Conservation (phyloP, 352 stramenopile species). For the Globisporangium megalacanthum region DNA sequence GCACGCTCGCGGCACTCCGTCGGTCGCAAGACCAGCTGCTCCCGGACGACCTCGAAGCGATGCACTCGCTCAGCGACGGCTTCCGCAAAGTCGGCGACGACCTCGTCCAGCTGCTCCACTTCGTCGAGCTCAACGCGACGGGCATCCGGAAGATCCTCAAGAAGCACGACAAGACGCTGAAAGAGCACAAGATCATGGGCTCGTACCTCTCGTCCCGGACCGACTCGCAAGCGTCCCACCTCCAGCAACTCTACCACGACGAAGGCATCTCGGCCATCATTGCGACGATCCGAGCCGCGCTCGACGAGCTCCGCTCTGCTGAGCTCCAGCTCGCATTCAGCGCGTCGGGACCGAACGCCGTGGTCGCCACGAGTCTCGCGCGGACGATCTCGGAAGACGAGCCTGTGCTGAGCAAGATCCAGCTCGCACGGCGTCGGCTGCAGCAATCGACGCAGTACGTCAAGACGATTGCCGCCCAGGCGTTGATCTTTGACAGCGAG, state of each 20-base stretch:
- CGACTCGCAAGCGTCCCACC: constrained; percentile 75
- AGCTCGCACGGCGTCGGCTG: constrained; percentile 51
- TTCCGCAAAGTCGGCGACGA: constrained; percentile 72
- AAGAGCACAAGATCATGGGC: constrained; percentile 82
- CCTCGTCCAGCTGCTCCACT: constrained; percentile 76
- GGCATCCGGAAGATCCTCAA: constrained; percentile 89
- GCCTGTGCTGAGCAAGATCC: constrained; percentile 68
- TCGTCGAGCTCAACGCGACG: constrained; percentile 84
- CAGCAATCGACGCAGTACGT: constrained; percentile 83
- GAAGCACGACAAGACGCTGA: constrained; percentile 85
- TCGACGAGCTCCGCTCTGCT: constrained; percentile 50
- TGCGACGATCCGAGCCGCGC: constrained; percentile 63
- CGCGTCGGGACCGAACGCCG: background rate
- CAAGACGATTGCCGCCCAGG: constrained; percentile 74
- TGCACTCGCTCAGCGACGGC: constrained; percentile 63
- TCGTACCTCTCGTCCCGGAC: constrained; percentile 77
- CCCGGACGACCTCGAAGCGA: constrained; percentile 46
- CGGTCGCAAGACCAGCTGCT: constrained; percentile 39
- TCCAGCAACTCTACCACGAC: constrained; percentile 84
- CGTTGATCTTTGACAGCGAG: constrained; percentile 81
- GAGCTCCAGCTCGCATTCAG: constrained; percentile 31
- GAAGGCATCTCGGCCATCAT: constrained; percentile 88
- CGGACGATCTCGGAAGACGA: constrained; percentile 74
- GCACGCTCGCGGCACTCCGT: constrained; percentile 48
- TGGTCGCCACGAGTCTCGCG: constrained; percentile 9